Evolutionary conservation across 768 basidiomycete species (phyloP), one percentile per base, ranked within the genome.

Genomic region (Boletus pseudopeckii): DNA sequence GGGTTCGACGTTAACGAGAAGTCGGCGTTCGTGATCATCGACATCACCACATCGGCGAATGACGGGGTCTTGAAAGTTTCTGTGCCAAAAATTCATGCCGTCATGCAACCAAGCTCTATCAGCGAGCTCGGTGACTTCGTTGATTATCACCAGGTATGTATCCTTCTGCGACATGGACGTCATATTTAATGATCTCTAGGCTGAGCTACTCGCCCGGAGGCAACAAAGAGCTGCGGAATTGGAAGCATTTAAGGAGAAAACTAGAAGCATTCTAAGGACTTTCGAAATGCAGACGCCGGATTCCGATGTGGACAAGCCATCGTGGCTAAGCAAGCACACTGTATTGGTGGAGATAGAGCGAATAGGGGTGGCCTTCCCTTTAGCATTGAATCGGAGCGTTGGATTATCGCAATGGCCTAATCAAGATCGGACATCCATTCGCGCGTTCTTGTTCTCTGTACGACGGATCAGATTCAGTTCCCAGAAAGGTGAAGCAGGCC

Each of bases 41-140:
- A 96, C 63, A 77, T 90, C 62, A 78, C 80, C 39, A 72, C 79
- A n/a, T 61, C 67, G 6, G 63, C 59, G 20, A 74, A 77, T 45
- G 64, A 65, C 7, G 67, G 60, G 32, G 26, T 50, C n/a, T 44
- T 90, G 26, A 74, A 83, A 34, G 55, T 93, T 30, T 69, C 74
- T 1, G 71, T 95, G 22, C 82, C 80, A 8, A 90, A 88, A 68
- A 83, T 92, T 3, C 92, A 98, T 63, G 93, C 95, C 1, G 89
- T 96, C 33, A 86, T 97, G 88, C 93, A 94, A 67, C 87, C 95
- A 10, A 91, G 90, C 58, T 95, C 96, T 0, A 86, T 98, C 47
- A 87, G 88, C 20, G 90, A 96, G 65, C 74, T 98, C 8, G 90
- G 88, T 15, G 95, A 98, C 66, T 91, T 93, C 57, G 70, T 92